Base-by-base conservation (phyloP, 2,329 filamentous ascomycete genomes). In the Alternaria longipes region DNA sequence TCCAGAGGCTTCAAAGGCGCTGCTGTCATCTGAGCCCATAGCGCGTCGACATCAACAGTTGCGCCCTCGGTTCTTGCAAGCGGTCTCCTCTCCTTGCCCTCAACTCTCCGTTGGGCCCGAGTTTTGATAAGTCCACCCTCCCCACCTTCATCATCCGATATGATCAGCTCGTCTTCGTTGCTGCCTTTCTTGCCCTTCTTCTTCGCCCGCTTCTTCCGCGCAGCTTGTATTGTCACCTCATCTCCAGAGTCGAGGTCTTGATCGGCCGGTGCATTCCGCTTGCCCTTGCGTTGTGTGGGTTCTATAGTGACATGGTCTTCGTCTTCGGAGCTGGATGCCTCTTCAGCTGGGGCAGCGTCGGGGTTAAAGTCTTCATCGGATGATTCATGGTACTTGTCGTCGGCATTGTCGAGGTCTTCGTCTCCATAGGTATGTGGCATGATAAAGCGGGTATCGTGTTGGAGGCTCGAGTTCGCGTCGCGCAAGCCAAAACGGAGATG, bases 361-460 rank as follows among this genome's bases (percentile, higher is more conserved):
- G 92, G 92, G 73, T 92, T 90, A 9, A 90, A 91, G 74, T 93
- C 90, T 67, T 92, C 88, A 4, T 89, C 89, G 2, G 90, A 91
- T 16, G 84, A 86, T 70, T 92, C 92, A 60, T 87, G 81, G 60
- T 86, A 85, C 32, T 87, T 84, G 74, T 72, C 56, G 76, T 74
- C 69, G 8, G 60, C 59, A n/a, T 73, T 65, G 2, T 68, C 62
- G n/a, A 72, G 59, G 46, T 75, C 70, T 24, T 77, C 74, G n/a
- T 68, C 63, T 53, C 71, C 69, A 40, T 74, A 67, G 18, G 63
- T 64, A 54, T 69, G 73, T 41, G 73, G 68, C 74, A 75, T 75
- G 56, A 49, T 60, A 62, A n/a, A 41, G 22, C 55, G 47, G 41
- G 26, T 50, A 56, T 5, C 30, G 24, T 46, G 50, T 55, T 28